Base-by-base conservation (phyloP, 2,329 filamentous ascomycete genomes). In the Paecilomyces variotii region DNA sequence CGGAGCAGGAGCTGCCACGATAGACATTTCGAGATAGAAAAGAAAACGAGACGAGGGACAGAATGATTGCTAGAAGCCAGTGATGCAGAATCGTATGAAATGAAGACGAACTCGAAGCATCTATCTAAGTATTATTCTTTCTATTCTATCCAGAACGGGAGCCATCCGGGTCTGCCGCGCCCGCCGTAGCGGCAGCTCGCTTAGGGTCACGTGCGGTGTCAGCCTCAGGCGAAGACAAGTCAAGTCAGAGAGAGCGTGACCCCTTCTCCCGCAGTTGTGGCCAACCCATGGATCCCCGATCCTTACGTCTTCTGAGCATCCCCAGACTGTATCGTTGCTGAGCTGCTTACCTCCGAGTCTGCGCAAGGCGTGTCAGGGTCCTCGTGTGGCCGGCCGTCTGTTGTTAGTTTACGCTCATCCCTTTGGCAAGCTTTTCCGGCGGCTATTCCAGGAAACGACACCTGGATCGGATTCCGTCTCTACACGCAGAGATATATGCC, bases 1-100 rank as follows among this genome's bases (percentile, higher is more conserved):
- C 60, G 72, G 74, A 57, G 73, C 72, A 65, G 82, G 79, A 63
- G 79, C 79, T 67, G 82, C 82, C 68, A 86, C 78, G 53, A 79
- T 76, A 60, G 83, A 82, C 83, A 85, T 85, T 57, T 60, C 76
- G 67, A 57, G 55, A 24, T 49, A 24, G 39, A 9, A 50, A 19
- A 27, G n/a, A 25, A 14, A n/a, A 59, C 14, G n/a, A 34, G 10
- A 26, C 26, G 25, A 28, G 27, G 34, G 24, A 24, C 19, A 19
- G 19, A 19, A 19, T 19, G 19, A 19, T 19, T 19, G 19, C 19
- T 19, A 19, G 19, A 6, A 52, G 50, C 50, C 27, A 52, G 50
- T 52, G 50, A 9, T 52, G 25, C 50, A 28, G 14, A 52, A 26
- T 27, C 10, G 45, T 10, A 28, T 5, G 11, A 10, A 28, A 9